Percentiles rank a stretch among this genome's conserved stretches.
Evolutionary conservation across 257 asterid genomes (phyloP).

Genomic region (Solanum pennellii): DNA sequence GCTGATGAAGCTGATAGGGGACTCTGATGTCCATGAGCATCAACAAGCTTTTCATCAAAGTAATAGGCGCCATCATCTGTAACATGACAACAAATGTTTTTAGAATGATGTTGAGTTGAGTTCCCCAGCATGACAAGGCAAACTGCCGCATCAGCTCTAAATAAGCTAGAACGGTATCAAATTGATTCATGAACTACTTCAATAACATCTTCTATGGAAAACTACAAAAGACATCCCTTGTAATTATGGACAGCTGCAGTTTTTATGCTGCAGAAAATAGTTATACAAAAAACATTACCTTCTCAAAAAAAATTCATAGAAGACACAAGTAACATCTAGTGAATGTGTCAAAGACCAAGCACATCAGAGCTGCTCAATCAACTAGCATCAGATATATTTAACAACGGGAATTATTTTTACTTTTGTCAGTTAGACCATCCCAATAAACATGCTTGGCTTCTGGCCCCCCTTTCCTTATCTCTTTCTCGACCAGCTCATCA

Average conservation of each 20-base stretch:
- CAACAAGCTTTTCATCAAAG: slow-evolving; percentile 82
- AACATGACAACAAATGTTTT: background rate
- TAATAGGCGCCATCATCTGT: slow-evolving; percentile 84
- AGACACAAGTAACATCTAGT: background rate
- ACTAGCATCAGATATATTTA: background rate
- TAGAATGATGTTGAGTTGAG: background rate
- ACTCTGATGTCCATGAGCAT: slow-evolving; percentile 58
- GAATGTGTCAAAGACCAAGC: background rate
- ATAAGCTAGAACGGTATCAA: background rate
- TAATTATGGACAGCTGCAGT: background rate
- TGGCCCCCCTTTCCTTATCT: background rate
- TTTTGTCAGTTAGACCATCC: background rate
- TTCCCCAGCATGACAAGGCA: background rate
- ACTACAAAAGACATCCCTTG: background rate
- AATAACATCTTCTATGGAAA: background rate
- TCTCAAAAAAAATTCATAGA: background rate
- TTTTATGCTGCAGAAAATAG: background rate
- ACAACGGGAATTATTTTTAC: background rate
- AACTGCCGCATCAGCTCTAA: background rate
- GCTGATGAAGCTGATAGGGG: slow-evolving; percentile 85
- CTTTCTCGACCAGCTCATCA: background rate
- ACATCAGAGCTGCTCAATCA: background rate
- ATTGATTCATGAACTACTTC: background rate
- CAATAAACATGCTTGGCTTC: background rate
- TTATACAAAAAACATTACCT: background rate